A percentile compares a stretch with the other conserved stretches of the same genome.
These are phyloP conservation scores for Abrus precatorius DNA, from an alignment of 306 rosid genomes.

Conservation along the genomic window DNA sequence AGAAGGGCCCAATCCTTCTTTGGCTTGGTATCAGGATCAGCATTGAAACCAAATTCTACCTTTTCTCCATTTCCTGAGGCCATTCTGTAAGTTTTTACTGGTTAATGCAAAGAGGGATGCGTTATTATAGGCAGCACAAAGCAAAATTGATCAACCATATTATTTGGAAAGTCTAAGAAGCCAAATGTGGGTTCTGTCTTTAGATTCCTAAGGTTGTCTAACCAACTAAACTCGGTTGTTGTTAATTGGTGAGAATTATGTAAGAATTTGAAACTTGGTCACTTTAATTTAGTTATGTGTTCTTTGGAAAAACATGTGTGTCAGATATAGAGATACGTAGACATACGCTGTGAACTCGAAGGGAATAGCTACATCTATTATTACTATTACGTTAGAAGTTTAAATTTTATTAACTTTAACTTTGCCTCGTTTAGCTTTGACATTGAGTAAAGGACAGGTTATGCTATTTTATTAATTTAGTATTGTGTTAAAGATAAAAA, in stretches of 20 bases:
- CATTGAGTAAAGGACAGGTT: background rate
- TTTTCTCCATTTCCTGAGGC: constrained; percentile 60
- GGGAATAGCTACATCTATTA: too few species aligned
- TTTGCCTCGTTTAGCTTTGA: background rate
- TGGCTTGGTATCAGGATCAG: constrained; percentile 9
- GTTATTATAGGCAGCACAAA: constrained; percentile 45
- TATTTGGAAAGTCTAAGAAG: constrained; percentile 58
- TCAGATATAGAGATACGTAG: too few species aligned
- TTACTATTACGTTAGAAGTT: background rate
- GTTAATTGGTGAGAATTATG: constrained; percentile 59
- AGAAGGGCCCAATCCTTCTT: constrained; percentile 55
- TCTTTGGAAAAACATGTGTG: too few species aligned
- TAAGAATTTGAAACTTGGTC: constrained; percentile 4
- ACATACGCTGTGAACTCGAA: too few species aligned
- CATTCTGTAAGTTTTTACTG: constrained; percentile 47
- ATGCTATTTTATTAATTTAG: too few species aligned
- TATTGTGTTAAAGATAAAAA: background rate
- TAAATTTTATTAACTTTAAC: background rate
- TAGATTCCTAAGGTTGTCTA: constrained; percentile 64
- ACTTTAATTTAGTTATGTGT: background rate
- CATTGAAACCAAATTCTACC: constrained; percentile 24
- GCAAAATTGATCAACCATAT: constrained; percentile 34
- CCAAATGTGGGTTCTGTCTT: constrained; percentile 30
- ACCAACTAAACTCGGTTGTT: constrained; percentile 62
- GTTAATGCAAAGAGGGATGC: background rate